Evolutionary conservation across 768 basidiomycete species (phyloP).

Genomic region (Glaciozyma martinii): DNA sequence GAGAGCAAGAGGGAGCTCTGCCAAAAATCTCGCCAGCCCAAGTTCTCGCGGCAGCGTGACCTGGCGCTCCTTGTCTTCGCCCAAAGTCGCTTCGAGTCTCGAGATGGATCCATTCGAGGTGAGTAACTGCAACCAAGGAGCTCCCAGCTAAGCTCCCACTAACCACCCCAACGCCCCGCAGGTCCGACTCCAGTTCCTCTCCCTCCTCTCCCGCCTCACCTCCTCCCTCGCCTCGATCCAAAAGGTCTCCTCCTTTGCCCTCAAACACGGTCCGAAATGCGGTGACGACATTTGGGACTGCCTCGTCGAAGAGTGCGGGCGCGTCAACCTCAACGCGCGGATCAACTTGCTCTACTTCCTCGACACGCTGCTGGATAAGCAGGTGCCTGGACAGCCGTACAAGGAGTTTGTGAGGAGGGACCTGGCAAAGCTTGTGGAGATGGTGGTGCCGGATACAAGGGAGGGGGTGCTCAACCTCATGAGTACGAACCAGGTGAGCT

Average conservation of each 20-base stretch:
- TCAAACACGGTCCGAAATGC: slow-evolving; percentile 40
- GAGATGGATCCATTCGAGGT: slow-evolving; percentile 36
- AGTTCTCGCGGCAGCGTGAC: too few relatives aligned
- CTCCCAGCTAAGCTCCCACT: too few relatives aligned
- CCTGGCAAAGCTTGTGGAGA: slow-evolving; percentile 38
- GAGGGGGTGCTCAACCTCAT: slow-evolving; percentile 43
- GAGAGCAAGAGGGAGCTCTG: background rate
- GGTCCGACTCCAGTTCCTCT: slow-evolving; percentile 42
- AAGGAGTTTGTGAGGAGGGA: slow-evolving; percentile 37
- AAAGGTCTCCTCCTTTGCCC: slow-evolving; percentile 42
- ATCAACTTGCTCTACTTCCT: slow-evolving; percentile 45
- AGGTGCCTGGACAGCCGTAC: slow-evolving; percentile 37
- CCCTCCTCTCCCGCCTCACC: slow-evolving; percentile 40
- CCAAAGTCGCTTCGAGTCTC: too few relatives aligned
- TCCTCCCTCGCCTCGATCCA: slow-evolving; percentile 43
- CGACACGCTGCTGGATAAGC: slow-evolving; percentile 39
- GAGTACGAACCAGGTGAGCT: slow-evolving; percentile 41
- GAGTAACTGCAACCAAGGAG: too few relatives aligned
- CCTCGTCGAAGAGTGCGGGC: slow-evolving; percentile 41
- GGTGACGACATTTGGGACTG: slow-evolving; percentile 46
- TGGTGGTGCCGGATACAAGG: slow-evolving; percentile 41
- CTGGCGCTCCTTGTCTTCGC: too few relatives aligned
- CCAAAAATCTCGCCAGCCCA: too few relatives aligned
- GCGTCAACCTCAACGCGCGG: slow-evolving; percentile 41
- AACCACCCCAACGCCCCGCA: background rate